phyloP scores from a whole-genome alignment of 768 basidiomycete species.

The Suillus subaureus region DNA sequence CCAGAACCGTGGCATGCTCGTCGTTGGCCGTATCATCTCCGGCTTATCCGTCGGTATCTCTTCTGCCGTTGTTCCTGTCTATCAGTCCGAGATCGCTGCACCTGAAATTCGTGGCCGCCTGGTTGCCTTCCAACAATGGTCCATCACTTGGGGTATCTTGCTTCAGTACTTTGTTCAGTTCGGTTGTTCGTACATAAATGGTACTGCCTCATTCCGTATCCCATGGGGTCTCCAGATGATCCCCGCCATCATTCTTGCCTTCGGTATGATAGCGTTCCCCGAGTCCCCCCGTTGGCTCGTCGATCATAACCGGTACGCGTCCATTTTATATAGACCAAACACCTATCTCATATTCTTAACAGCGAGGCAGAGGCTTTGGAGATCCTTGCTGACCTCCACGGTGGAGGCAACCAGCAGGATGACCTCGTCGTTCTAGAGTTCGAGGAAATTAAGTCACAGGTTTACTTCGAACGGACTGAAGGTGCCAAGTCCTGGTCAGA shows the following conservation, averaged over 20 bases:
- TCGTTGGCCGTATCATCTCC: constrained; percentile 67
- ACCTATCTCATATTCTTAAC: not conserved
- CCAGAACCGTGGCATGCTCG: constrained; percentile 75
- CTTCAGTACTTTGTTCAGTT: constrained; percentile 78
- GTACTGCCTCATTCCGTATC: constrained; percentile 74
- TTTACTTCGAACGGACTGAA: constrained; percentile 62
- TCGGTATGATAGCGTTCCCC: constrained; percentile 70
- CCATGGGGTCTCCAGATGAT: constrained; percentile 83
- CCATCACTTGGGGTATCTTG: constrained; percentile 79
- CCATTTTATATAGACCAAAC: not conserved
- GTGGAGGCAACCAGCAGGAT: constrained; percentile 52
- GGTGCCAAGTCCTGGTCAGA: constrained; percentile 74
- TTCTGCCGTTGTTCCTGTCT: constrained; percentile 69
- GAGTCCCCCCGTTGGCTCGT: constrained; percentile 75
- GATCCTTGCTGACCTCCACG: constrained; percentile 77
- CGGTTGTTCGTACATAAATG: constrained; percentile 68
- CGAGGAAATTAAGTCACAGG: constrained; percentile 61
- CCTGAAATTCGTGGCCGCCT: constrained; percentile 74
- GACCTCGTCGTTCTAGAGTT: constrained; percentile 71
- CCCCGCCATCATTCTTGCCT: constrained; percentile 67
- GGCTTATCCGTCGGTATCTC: constrained; percentile 70
- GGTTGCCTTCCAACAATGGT: constrained; percentile 80
- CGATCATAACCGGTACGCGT: constrained; percentile 53
- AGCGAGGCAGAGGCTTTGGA: constrained; percentile 61
- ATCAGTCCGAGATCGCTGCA: constrained; percentile 75